phyloP scores from a whole-genome alignment of 202 grass and related monocot genomes.

The Schoenoplectus tabernaemontani region DNA sequence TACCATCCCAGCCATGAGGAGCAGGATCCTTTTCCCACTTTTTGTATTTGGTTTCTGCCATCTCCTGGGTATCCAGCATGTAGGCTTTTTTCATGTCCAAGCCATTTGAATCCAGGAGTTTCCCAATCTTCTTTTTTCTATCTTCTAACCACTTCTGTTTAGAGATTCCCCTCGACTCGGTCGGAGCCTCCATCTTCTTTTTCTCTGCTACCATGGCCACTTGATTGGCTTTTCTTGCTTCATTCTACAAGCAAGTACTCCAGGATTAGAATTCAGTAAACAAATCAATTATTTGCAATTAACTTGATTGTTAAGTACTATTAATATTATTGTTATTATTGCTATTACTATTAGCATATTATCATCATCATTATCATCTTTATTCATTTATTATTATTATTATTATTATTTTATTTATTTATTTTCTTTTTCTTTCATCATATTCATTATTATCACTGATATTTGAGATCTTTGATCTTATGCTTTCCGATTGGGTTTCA shows the following conservation, averaged over 20 bases:
- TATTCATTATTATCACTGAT: too few species aligned
- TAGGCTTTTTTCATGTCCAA: slow-evolving; percentile 82
- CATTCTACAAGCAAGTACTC: slow-evolving; percentile 35
- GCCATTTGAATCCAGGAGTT: slow-evolving; percentile 84
- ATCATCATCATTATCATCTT: too few species aligned
- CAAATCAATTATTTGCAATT: neutral
- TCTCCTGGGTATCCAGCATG: slow-evolving; percentile 93
- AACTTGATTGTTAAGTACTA: too few species aligned
- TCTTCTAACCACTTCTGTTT: slow-evolving; percentile 96
- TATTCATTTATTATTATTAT: too few species aligned
- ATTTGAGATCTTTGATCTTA: too few species aligned
- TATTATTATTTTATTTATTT: too few species aligned
- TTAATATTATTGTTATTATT: too few species aligned
- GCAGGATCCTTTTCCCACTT: slow-evolving; percentile 97
- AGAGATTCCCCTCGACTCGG: slow-evolving; percentile 69
- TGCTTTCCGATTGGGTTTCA: too few species aligned
- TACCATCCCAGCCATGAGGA: slow-evolving; percentile 91
- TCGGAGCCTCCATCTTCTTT: slow-evolving; percentile 72
- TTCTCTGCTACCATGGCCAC: slow-evolving; percentile 83
- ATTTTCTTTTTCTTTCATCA: too few species aligned
- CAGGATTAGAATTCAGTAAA: neutral
- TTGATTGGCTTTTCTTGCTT: slow-evolving; percentile 91
- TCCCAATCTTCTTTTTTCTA: slow-evolving; percentile 93
- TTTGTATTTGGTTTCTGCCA: slow-evolving; percentile 77
- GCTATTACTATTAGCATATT: too few species aligned